Base-by-base conservation (phyloP, 306 rosid species). In the Nissolia schottii region DNA sequence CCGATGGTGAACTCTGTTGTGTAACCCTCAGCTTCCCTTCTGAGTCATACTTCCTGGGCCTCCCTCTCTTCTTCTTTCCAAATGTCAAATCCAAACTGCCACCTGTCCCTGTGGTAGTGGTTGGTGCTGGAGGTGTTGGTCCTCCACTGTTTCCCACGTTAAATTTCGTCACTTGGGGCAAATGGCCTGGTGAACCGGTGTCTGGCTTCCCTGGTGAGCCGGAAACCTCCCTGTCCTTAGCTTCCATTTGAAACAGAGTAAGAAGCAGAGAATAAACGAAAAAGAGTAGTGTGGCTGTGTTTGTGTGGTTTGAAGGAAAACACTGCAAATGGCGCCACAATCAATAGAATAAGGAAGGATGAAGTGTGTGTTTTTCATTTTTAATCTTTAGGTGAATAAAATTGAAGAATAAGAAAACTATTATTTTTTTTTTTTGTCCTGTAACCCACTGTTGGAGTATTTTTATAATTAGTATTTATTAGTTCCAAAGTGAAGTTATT, bases 21-120 rank as follows among this genome's bases (percentile, higher is more conserved):
- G 73, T 40, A 51, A 64, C 3, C 24, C 84, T 85, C 43, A 87
- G 71, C 75, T 90, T 92, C 76, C 96, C 91, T 23, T 87, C 90
- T 9, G 93, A 67, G 15, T 90, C 96, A 51, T 93, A 90, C 75
- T 93, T 90, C 71, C 98, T 90, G 0, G 96, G 96, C 64, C 93
- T 86, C 53, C 96, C 98, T 77, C 96, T 87, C 65, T 87, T 93
- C 87, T 90, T 93, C 53, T 84, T 45, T 22, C 81, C 90, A 5
- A 58, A 32, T n/a, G n/a, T n/a, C 66, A 73, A 69, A 45, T 85
- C 86, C 48, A 71, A 75, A 49, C 74, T 63, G 11, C 68, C 64
- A 12, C 63, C 28, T 3, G 53, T 10, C 0, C 14, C 34, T 13
- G 2, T 25, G 15, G 19, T 14, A 23, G 54, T 25, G 29, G 15